A percentile compares a stretch with the other conserved stretches of the same genome.
Conservation (phyloP, 495 filamentous ascomycete species). For the Hypomontagnella monticulosa region DNA sequence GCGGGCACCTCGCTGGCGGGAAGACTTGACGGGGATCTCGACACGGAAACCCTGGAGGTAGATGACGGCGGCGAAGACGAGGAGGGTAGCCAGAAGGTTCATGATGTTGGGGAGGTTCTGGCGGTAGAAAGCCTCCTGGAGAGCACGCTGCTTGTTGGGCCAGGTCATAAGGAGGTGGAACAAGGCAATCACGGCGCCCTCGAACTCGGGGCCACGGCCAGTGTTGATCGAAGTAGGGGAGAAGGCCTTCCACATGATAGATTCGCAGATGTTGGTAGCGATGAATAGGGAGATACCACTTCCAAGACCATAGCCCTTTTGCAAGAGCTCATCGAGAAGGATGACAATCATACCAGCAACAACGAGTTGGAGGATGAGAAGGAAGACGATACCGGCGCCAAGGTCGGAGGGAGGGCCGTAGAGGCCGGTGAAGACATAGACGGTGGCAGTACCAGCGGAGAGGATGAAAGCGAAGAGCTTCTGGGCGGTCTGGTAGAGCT, state of each 20-base stretch:
- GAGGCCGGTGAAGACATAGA: conserved; percentile 96
- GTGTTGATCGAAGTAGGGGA: conserved; percentile 99
- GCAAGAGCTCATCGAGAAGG: conserved; percentile 97
- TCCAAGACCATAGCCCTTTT: conserved; percentile 99
- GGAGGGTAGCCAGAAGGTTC: conserved; percentile 93
- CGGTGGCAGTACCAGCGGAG: conserved; percentile 94
- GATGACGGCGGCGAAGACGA: conserved; percentile 97
- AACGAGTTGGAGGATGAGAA: conserved; percentile 96
- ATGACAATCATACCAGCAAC: conserved; percentile 98
- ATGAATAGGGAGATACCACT: conserved; percentile 99
- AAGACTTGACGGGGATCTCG: conserved; percentile 99
- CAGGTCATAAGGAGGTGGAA: conserved; percentile 98
- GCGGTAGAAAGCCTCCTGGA: conserved; percentile 98
- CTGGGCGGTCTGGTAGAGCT: conserved; percentile 99
- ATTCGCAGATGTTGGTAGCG: conserved; percentile 99
- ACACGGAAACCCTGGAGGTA: conserved; percentile 99
- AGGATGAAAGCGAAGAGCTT: conserved; percentile 99
- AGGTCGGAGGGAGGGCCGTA: conserved; percentile 97
- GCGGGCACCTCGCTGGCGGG: conserved; percentile 97
- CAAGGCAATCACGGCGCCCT: conserved; percentile 97
- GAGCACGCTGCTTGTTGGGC: conserved; percentile 97
- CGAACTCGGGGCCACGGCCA: conserved; percentile 97
- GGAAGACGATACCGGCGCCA: conserved; percentile 95
- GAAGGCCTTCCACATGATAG: conserved; percentile 99
- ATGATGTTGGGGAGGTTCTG: conserved; percentile 99